These are phyloP conservation scores for Pseudonectria foliicola DNA, from an alignment of 2,329 filamentous ascomycete genomes.

Conservation along the genomic window DNA sequence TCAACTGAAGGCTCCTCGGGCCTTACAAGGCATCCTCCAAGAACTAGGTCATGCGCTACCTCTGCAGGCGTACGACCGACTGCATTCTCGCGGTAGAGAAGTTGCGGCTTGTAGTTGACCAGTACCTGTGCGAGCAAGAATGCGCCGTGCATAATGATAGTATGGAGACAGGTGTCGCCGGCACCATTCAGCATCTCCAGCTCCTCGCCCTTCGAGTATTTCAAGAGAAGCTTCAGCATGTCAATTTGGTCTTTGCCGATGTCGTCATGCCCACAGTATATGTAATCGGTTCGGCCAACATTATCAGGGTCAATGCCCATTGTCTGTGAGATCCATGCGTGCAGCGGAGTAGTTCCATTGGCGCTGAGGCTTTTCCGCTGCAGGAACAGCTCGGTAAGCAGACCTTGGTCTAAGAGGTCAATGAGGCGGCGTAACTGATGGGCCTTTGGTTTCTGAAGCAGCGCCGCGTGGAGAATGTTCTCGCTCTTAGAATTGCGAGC, in stretches of 20 bases:
- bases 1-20: slow-evolving; percentile 4
- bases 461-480: slow-evolving; percentile 62
- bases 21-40: slow-evolving; percentile 30
- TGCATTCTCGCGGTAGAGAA: slow-evolving; percentile 66
- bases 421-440: slow-evolving; percentile 41
- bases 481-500: slow-evolving; percentile 51
- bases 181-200: slow-evolving; percentile 54
- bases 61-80: slow-evolving; percentile 69
- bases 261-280: slow-evolving; percentile 4
- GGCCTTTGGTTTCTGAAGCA: slow-evolving; percentile 25
- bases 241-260: slow-evolving; percentile 26
- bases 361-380: slow-evolving; percentile 47
- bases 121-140: slow-evolving; percentile 35
- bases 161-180: slow-evolving; percentile 60
- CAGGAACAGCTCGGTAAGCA: slow-evolving; percentile 50
- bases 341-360: slow-evolving; percentile 56
- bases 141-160: slow-evolving; percentile 35
- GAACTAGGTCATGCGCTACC: slow-evolving; percentile 50
- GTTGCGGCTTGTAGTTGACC: slow-evolving; percentile 47
- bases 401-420: slow-evolving; percentile 48
- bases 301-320: slow-evolving; percentile 12
- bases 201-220: slow-evolving; percentile 49
- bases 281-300: no score
- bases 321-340: slow-evolving; percentile 43
- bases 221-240: slow-evolving; percentile 43